Evolutionary conservation across 768 basidiomycete species (phyloP), one percentile per base, ranked within the genome.

Genomic region (Solioccasus polychromus): DNA sequence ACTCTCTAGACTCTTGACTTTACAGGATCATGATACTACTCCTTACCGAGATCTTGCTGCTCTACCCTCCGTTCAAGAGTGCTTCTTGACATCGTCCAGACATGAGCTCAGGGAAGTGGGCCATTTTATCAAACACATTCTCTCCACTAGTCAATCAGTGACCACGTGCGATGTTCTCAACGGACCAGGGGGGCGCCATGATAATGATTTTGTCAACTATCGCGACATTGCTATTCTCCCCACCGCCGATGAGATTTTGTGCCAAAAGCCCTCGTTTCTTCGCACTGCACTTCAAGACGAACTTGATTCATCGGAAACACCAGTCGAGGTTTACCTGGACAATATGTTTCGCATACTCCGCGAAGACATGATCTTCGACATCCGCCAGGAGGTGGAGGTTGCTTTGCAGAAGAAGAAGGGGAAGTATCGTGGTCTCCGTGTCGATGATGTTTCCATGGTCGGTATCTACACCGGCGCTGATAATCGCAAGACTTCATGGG

Each of bases 301-400:
- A 5, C 38, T 36, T 4, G 4, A 4, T 8, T 1, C 66, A 0
- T 64, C 64, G 15, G 58, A 62, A 1, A 57, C 45, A 1, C 68
- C 76, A 1, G 48, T 70, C 14, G 62, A 71, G 1, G 67, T 71
- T 12, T 72, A 83, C 45, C 62, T 85, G 15, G 84, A 85, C 51
- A 82, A 82, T 34, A 80, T 79, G 39, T 86, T 82, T 53, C 75
- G 85, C 1, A 68, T 86, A 24, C 62, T 83, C 10, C 62, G 85
- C 1, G 84, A 85, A 50, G 83, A 82, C 44, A 79, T 83, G 77
- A 39, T 83, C 4, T 70, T 72, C 44, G 78, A 80, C 38, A 68
- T 82, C 36, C 69, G 72, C 8, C 77, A 84, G 30, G 79, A 78
- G 51, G 43, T 82, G 8, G 70, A 75, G 47, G 66, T 72, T 5